Evolutionary conservation across 139 green algal species (phyloP), one percentile per base, ranked within the genome.

Genomic region (Axilococcus clingmanii): DNA sequence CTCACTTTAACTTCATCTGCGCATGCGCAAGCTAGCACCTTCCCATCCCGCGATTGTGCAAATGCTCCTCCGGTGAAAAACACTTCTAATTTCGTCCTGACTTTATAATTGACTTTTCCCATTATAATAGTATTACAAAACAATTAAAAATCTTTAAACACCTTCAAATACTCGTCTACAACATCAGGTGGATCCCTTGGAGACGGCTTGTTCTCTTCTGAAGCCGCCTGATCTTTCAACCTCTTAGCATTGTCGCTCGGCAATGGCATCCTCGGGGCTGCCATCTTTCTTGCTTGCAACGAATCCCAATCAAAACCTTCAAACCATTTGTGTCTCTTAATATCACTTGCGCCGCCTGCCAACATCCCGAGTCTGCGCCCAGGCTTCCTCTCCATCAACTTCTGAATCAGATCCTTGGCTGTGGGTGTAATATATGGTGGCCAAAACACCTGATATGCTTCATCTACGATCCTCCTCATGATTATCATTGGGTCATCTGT

Each of bases 401-500:
- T 55, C 22, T 46, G 27, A 23, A 97, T 82, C 40, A 97, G 47
- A 52, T 93, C 80, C 74, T 89, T 52, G 29, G 46, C 65, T 42
- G 35, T 40, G 5, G n/a, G 32, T n/a, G 11, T 81, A n/a, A 96
- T 40, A 73, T 93, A 96, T 4, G 83, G 81, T n/a, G 89, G 89
- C 67, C 87, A 96, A 67, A 86, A 82, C 61, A 97, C 77, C 34
- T 75, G 42, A 48, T 80, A 97, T 48, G 75, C 83, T 42, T 93
- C 77, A 62, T 97, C 86, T 35, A 96, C 86, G 35, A 97, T 97
- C 60, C 90, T 76, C 5, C 83, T 71, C 89, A 97, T 96, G 31
- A 97, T 82, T 44, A 88, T 82, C 89, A 97, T 95, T 55, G 89
- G 89, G 74, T 97, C 89, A 22, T 95, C 83, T 0, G 82, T 93